Evolutionary conservation across 371 early-diverging fungal species (phyloP).

Genomic region (Circinella minor): DNA sequence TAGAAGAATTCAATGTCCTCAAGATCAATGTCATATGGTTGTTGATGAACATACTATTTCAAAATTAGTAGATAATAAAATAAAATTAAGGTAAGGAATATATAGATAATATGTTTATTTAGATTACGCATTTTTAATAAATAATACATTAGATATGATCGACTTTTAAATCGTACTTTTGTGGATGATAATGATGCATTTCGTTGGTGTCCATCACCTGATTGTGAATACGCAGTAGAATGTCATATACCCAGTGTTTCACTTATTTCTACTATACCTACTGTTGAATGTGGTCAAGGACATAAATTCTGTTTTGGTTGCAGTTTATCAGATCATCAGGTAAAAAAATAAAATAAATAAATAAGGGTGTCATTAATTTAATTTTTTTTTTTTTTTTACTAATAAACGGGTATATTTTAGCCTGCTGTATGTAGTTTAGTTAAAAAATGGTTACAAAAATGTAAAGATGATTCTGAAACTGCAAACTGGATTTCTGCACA

Average conservation of each 20-base stretch:
- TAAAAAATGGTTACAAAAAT: slow-evolving; percentile 88
- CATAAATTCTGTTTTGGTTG: slow-evolving; percentile 91
- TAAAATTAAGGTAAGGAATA: slow-evolving; percentile 51
- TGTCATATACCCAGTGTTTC: slow-evolving; percentile 72
- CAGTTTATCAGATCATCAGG: slow-evolving; percentile 77
- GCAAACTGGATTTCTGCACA: slow-evolving; percentile 93
- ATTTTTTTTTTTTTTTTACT: not conserved
- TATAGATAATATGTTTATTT: not conserved
- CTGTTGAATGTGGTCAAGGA: slow-evolving; percentile 80
- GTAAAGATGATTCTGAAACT: slow-evolving; percentile 94
- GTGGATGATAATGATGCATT: slow-evolving; percentile 80
- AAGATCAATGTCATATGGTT: slow-evolving; percentile 68
- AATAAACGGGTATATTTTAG: slow-evolving; percentile 8
- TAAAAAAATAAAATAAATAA: slow-evolving; percentile 1
- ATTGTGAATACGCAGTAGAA: slow-evolving; percentile 89
- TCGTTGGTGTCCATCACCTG: slow-evolving; percentile 92
- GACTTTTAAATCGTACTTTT: slow-evolving; percentile 76
- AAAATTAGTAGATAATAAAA: slow-evolving; percentile 52
- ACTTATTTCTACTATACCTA: slow-evolving; percentile 73
- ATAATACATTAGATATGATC: slow-evolving; percentile 59
- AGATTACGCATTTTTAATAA: not conserved
- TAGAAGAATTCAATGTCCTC: slow-evolving; percentile 79
- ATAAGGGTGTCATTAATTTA: no score
- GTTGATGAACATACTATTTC: slow-evolving; percentile 77
- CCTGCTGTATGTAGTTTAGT: slow-evolving; percentile 84